phyloP scores from a whole-genome alignment of 2,329 filamentous ascomycete genomes.

The Verticillium klebahnii region DNA sequence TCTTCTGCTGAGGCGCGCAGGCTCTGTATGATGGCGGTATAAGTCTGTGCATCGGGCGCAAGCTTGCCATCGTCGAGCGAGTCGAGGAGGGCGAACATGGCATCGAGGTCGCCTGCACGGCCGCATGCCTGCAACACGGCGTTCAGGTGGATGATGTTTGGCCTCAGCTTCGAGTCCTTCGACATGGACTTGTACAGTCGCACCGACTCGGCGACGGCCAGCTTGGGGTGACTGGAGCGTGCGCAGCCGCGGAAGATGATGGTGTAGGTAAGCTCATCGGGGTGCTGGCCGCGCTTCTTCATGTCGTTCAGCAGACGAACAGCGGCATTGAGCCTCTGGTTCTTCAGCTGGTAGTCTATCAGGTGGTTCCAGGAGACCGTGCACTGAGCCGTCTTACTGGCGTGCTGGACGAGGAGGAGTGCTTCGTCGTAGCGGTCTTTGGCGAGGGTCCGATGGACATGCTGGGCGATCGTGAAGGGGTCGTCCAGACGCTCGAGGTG shows the following conservation, averaged over 20 bases:
- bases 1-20: constrained; percentile 48
- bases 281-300: constrained; percentile 85
- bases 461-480: constrained; percentile 66
- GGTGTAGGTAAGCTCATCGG: constrained; percentile 80
- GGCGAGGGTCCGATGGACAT: constrained; percentile 57
- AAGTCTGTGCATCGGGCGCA: constrained; percentile 67
- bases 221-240: constrained; percentile 49
- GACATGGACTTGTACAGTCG: constrained; percentile 74
- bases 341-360: constrained; percentile 64
- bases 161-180: constrained; percentile 57
- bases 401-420: constrained; percentile 59
- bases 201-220: constrained; percentile 64
- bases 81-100: constrained; percentile 72
- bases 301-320: constrained; percentile 93
- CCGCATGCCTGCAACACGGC: constrained; percentile 81
- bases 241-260: constrained; percentile 75
- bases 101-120: constrained; percentile 69
- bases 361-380: constrained; percentile 85
- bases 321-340: constrained; percentile 57
- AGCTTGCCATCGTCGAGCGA: constrained; percentile 57
- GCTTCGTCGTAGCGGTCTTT: constrained; percentile 60
- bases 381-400: constrained; percentile 60
- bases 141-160: constrained; percentile 81
- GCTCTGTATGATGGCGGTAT: constrained; percentile 77
- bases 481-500: constrained; percentile 64